Base-by-base conservation (phyloP, 2,329 filamentous ascomycete species). In the Beauveria sp. region DNA sequence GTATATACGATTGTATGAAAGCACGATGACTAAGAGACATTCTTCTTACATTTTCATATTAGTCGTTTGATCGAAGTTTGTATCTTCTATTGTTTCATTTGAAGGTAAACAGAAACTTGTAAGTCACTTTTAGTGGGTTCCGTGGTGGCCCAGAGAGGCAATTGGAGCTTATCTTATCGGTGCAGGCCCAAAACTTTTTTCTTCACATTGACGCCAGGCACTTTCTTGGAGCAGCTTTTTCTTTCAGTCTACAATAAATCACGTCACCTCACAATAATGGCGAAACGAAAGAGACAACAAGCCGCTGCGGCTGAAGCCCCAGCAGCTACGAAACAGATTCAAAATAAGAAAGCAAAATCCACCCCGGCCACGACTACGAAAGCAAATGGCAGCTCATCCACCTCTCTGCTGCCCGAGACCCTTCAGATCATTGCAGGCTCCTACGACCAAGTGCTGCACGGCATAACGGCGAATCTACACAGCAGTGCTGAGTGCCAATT, bases 391-490 rank as follows among this genome's bases (percentile, higher is more conserved):
- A 56, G 62, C 70, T n/a, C 64, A 63, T 26, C 63, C 66, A 20
- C 54, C 60, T 9, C 30, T 64, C 47, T 62, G 64, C 66, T 65
- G 52, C 46, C 72, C 49, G 75, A 85, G 66, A 87, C 88, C n/a
- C 81, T 98, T 63, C 95, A 98, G 74, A 88, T 99, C 66, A 82
- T 98, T 63, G 88, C 91, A 7, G 95, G 95, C 53, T 97, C 93
- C 58, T 99, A 99, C 76, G 95, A 99, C 72, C 85, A 92, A 65
- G 86, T 96, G 55, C 83, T 99, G 22, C 95, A 99, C 73, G 95
- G 95, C 63, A 82, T 97, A 68, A 91, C 89, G 8, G 92, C 89
- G n/a, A 85, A 85, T 2, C 78, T 96, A 58, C 65, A 70, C 58
- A 62, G 68, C 59, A 71, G 79, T 18, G 79, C 87, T 60, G 81